Evolutionary conservation across 345 rosid species (phyloP).

Genomic region (Isatis tinctoria): DNA sequence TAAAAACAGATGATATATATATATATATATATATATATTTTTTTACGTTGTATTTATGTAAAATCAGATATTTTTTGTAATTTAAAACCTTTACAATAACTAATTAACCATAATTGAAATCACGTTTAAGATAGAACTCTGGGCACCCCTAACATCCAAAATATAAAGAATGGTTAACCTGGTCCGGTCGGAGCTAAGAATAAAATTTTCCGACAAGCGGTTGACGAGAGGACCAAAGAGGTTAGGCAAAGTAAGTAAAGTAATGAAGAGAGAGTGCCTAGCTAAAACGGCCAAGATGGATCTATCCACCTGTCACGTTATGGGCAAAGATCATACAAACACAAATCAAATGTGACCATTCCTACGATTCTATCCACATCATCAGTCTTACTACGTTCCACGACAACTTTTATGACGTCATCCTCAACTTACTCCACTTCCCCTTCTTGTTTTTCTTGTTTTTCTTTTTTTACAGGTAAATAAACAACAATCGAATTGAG

Average conservation of each 20-base stretch:
- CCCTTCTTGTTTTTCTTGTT: too few species aligned
- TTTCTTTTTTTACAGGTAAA: not conserved
- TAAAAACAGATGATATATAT: not conserved
- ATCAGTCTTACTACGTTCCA: not conserved
- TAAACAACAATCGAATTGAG: not conserved
- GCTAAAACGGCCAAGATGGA: not conserved
- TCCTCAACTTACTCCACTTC: not conserved
- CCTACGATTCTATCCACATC: constrained; percentile 23
- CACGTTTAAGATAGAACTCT: not conserved
- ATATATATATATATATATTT: too few species aligned
- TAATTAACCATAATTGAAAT: too few species aligned
- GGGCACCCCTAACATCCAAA: not conserved
- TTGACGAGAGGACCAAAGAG: constrained; percentile 10
- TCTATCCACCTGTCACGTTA: constrained; percentile 6
- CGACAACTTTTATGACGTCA: constrained; percentile 7
- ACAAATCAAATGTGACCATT: constrained; percentile 16
- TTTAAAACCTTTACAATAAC: too few species aligned
- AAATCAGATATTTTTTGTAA: too few species aligned
- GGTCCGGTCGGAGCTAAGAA: too few species aligned
- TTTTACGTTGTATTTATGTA: too few species aligned
- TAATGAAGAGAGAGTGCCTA: not conserved
- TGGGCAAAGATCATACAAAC: constrained; percentile 12
- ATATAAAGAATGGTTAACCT: too few species aligned
- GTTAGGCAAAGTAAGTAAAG: not conserved
- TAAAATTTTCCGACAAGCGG: not conserved